Conservation (phyloP, 805 yeast species). For the Saccharomycopsis selenospora region DNA sequence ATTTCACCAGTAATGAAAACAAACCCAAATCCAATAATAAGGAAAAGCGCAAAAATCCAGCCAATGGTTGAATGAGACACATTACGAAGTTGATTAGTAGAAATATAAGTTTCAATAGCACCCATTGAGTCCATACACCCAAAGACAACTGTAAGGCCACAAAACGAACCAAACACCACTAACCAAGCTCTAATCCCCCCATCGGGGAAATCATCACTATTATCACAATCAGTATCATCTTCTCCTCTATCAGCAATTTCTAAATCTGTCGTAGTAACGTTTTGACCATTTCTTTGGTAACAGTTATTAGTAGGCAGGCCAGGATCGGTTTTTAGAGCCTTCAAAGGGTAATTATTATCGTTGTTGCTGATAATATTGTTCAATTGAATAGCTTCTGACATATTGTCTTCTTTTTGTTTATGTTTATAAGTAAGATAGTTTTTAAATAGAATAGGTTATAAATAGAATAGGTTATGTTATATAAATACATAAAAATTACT, state of each 20-base stretch:
- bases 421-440: too few species aligned
- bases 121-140: constrained; percentile 57
- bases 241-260: neutral
- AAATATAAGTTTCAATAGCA: constrained; percentile 53
- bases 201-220: constrained; percentile 38
- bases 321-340: too few species aligned
- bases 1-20: constrained; percentile 50
- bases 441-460: too few species aligned
- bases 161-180: constrained; percentile 51
- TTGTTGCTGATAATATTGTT: too few species aligned
- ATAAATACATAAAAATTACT: too few species aligned
- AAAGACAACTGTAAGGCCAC: constrained; percentile 46
- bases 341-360: too few species aligned
- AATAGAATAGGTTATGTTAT: too few species aligned
- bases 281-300: too few species aligned
- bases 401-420: too few species aligned
- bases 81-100: constrained; percentile 44
- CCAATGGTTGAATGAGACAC: constrained; percentile 43
- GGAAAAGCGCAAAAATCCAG: constrained; percentile 58
- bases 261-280: too few species aligned
- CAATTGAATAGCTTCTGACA: too few species aligned
- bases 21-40: constrained; percentile 41
- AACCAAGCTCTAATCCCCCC: constrained; percentile 53
- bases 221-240: constrained; percentile 13
- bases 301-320: too few species aligned